Conservation (phyloP, 495 filamentous ascomycete genomes). For the Aspergillus biplanus region DNA sequence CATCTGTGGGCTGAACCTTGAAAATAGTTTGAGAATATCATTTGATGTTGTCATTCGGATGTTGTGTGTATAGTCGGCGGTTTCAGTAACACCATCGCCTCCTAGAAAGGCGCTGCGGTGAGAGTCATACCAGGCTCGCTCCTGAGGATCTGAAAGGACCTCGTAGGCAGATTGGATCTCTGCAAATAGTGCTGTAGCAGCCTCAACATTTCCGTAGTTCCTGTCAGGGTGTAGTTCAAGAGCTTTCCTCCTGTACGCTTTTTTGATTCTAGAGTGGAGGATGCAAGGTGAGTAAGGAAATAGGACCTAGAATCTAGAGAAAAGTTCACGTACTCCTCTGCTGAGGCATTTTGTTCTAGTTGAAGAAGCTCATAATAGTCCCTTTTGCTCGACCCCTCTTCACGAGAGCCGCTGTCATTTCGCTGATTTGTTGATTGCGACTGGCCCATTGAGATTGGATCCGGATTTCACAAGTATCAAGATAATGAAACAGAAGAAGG, state of each 20-base stretch:
- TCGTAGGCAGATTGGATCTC: constrained; percentile 94
- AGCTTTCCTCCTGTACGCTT: constrained; percentile 87
- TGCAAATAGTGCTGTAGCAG: constrained; percentile 82
- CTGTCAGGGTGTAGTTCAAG: constrained; percentile 94
- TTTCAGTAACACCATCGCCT: constrained; percentile 46
- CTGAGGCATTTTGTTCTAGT: constrained; percentile 68
- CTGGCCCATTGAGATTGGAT: constrained; percentile 67
- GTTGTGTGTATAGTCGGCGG: constrained; percentile 62
- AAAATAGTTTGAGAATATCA: constrained; percentile 73
- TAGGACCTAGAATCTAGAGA: neutral
- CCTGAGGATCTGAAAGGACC: constrained; percentile 91
- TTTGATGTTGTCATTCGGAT: constrained; percentile 73
- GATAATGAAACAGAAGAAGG: neutral
- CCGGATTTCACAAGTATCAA: neutral
- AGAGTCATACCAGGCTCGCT: constrained; percentile 96
- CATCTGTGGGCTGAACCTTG: constrained; percentile 74
- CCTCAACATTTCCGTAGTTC: constrained; percentile 84
- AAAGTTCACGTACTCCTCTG: constrained; percentile 74
- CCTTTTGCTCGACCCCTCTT: constrained; percentile 55
- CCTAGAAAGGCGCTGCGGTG: constrained; percentile 84
- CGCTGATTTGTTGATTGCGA: constrained; percentile 66
- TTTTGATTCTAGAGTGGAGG: constrained; percentile 71
- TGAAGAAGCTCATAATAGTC: constrained; percentile 93
- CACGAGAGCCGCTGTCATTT: constrained; percentile 24
- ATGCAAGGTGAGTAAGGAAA: neutral